These are phyloP conservation scores for Didymella arachidicola DNA, from an alignment of 2,329 filamentous ascomycete species.

Conservation along the genomic window DNA sequence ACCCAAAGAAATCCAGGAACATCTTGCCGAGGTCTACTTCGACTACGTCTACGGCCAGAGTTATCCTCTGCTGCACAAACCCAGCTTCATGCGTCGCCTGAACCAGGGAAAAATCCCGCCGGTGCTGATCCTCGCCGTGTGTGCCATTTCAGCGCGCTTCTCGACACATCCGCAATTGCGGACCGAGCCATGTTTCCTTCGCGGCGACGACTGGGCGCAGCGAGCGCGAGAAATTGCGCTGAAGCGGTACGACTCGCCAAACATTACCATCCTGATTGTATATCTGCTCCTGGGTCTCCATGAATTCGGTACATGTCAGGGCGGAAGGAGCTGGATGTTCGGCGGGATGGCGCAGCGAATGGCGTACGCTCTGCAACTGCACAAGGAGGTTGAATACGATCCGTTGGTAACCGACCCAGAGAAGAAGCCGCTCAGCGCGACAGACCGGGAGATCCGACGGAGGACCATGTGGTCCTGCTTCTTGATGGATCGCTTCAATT, in stretches of 20 bases:
- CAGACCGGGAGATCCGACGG: constrained; percentile 89
- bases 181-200: constrained; percentile 79
- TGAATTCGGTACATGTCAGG: constrained; percentile 96
- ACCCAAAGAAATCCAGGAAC: constrained; percentile 86
- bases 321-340: constrained; percentile 93
- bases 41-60: constrained; percentile 95
- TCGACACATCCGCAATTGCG: constrained; percentile 84
- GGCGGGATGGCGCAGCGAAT: constrained; percentile 95
- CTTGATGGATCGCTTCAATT: constrained; percentile 97
- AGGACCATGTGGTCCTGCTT: constrained; percentile 99
- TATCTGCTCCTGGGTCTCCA: constrained; percentile 88
- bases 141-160: constrained; percentile 93
- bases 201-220: constrained; percentile 89
- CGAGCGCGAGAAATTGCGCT: constrained; percentile 87
- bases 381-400: constrained; percentile 88
- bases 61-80: constrained; percentile 93
- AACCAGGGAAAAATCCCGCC: constrained; percentile 83
- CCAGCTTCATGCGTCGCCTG: constrained; percentile 91
- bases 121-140: constrained; percentile 90
- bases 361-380: constrained; percentile 94
- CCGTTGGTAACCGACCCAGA: constrained; percentile 69
- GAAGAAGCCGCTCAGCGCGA: constrained; percentile 77
- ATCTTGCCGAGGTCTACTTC: constrained; percentile 93
- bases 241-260: constrained; percentile 90
- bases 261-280: constrained; percentile 93